Evolutionary conservation across 495 filamentous ascomycete genomes (phyloP).

Genomic region (Monascus purpureus): DNA sequence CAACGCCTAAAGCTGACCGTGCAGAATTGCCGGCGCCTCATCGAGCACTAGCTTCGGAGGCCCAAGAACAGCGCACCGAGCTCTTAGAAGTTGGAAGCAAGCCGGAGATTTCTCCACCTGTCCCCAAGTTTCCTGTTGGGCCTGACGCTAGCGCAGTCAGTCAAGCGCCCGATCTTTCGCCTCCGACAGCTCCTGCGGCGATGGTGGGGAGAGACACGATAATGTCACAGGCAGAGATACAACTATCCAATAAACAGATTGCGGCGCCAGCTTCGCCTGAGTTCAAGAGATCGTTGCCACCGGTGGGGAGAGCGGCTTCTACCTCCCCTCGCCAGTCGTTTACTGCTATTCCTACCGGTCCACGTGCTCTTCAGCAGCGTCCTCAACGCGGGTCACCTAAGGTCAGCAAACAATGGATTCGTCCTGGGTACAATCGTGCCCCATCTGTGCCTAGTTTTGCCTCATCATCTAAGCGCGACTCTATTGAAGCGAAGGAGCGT

Average conservation of each 20-base stretch:
- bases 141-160: slow-evolving; percentile 6
- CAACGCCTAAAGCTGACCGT: slow-evolving; percentile 21
- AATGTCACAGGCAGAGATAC: slow-evolving; percentile 6
- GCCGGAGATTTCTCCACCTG: slow-evolving; percentile 6
- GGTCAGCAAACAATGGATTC: slow-evolving; percentile 48
- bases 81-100: slow-evolving; percentile 4
- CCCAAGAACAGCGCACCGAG: slow-evolving; percentile 12
- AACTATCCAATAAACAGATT: slow-evolving; percentile 9
- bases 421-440: slow-evolving; percentile 28
- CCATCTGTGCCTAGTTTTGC: slow-evolving; percentile 14
- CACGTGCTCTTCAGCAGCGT: slow-evolving; percentile 33
- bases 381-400: slow-evolving; percentile 21
- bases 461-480: slow-evolving; percentile 22
- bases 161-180: slow-evolving; percentile 17
- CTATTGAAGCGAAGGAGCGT: slow-evolving; percentile 27
- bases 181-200: slow-evolving; percentile 28
- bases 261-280: slow-evolving; percentile 14
- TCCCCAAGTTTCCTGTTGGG: slow-evolving; percentile 11
- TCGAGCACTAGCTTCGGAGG: slow-evolving; percentile 9
- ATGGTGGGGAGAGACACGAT: slow-evolving; percentile 19
- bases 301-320: slow-evolving; percentile 17
- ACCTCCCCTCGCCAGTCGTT: slow-evolving; percentile 36
- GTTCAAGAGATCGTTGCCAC: slow-evolving; percentile 11
- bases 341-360: slow-evolving; percentile 43
- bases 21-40: slow-evolving; percentile 5